These are phyloP conservation scores for Tubosaeta sp. DNA, from an alignment of 768 basidiomycete species.

Conservation along the genomic window DNA sequence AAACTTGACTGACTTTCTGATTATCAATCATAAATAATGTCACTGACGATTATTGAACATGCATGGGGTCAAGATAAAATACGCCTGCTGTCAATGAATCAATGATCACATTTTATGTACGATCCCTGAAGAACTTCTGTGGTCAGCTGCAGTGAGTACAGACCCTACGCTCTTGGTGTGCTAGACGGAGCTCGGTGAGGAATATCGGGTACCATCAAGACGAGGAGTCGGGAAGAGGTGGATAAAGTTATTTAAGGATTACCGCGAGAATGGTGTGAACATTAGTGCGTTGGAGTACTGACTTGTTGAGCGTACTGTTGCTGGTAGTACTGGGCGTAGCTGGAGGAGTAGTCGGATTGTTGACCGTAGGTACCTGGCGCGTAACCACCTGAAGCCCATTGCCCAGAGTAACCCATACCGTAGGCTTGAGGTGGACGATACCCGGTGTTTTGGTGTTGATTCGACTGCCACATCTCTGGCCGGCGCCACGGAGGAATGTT, in stretches of 20 bases:
- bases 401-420: conserved; percentile 41
- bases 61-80: conserved; percentile 15
- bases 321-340: conserved; percentile 86
- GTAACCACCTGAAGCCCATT: conserved; percentile 36
- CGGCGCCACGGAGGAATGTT: conserved; percentile 90
- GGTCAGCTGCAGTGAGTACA: conserved; percentile 35
- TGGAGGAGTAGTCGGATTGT: conserved; percentile 64
- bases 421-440: conserved; percentile 69
- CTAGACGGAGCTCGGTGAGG: conserved; percentile 20
- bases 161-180: conserved; percentile 23
- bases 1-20: conserved; percentile 11
- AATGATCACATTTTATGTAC: conserved; percentile 25
- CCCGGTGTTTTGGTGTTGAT: conserved; percentile 50
- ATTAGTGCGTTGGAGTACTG: conserved; percentile 38
- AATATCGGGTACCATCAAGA: conserved; percentile 12
- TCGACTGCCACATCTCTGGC: conserved; percentile 79
- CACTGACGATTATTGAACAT: conserved; percentile 2
- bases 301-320: conserved; percentile 77
- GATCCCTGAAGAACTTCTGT: conserved; percentile 30
- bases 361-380: conserved; percentile 33
- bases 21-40: neutral
- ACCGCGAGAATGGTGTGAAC: conserved; percentile 16
- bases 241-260: conserved; percentile 23
- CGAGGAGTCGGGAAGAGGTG: conserved; percentile 13
- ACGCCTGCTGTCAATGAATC: conserved; percentile 26